Percentiles rank a stretch among this genome's conserved stretches.
These are phyloP conservation scores for Linnemannia exigua DNA, from an alignment of 192 early-diverging fungal species.

Conservation along the genomic window DNA sequence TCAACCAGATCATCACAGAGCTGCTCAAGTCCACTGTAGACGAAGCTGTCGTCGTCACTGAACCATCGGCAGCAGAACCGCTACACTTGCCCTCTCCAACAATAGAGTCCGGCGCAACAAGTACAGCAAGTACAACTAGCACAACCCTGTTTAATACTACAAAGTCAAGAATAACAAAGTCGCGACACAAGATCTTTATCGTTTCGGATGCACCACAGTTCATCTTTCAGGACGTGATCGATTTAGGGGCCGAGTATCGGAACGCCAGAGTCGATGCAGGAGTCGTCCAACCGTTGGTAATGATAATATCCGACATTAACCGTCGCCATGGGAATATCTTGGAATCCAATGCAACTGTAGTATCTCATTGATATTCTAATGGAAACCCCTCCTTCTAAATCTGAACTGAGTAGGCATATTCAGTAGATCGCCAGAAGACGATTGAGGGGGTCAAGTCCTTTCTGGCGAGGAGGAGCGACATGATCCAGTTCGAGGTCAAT, in stretches of 20 bases:
- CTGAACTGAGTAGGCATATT: slow-evolving; percentile 58
- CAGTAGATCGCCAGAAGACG: slow-evolving; percentile 69
- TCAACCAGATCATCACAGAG: slow-evolving; percentile 68
- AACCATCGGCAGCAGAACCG: neutral
- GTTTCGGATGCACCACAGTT: slow-evolving; percentile 70
- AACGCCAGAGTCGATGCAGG: slow-evolving; percentile 71
- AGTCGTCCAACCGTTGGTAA: slow-evolving; percentile 69
- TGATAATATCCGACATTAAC: neutral
- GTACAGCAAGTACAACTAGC: neutral
- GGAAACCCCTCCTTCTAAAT: neutral
- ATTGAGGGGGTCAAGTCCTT: slow-evolving; percentile 65
- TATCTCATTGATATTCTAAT: neutral
- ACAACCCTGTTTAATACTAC: no score
- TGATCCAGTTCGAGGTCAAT: slow-evolving; percentile 58
- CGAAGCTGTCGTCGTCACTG: no score
- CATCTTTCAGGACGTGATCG: slow-evolving; percentile 68
- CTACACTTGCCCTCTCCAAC: neutral
- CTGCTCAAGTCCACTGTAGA: slow-evolving; percentile 41
- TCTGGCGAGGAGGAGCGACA: slow-evolving; percentile 54
- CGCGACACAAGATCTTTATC: slow-evolving; percentile 64
- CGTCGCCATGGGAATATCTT: neutral
- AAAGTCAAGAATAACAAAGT: neutral
- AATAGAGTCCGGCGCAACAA: neutral
- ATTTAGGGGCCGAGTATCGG: slow-evolving; percentile 65
- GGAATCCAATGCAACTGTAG: neutral